Evolutionary conservation across 129 eudicot species (phyloP), one percentile per base, ranked within the genome.

Genomic region (Flaveria ramosissima): DNA sequence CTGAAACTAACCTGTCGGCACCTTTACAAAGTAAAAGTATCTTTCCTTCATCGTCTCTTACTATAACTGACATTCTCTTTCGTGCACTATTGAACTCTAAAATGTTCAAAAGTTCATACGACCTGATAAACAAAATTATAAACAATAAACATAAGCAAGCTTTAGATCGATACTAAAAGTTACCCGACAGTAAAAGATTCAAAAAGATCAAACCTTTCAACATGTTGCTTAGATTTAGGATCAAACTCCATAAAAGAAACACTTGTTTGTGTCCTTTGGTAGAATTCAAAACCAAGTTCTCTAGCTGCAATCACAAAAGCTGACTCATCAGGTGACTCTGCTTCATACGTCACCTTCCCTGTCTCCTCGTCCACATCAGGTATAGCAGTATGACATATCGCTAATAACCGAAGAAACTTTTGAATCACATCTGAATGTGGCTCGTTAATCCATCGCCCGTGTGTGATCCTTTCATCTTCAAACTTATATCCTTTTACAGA

Each of bases 251-350:
- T 72, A 70, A 89, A 51, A 13, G 75, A 86, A 17, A 89, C 75
- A 59, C 80, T 86, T 23, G 85, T 78, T 41, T 89, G 93, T 7
- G 93, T 81, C 73, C 90, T 89, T 55, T 84, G 72, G 68, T 62
- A 89, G 27, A 86, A 89, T 64, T 86, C 85, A 84, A 89, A 88
- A 0, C 93, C 90, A 39, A 89, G 71, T 83, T 89, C 93, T 65
- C 85, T 77, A 3, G 93, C 88, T 36, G 93, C 93, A 86, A 89
- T 68, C 16, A 89, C 86, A 59, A 89, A 86, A 41, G 93, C 85
- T 9, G 86, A 86, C 80, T 89, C 90, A 63, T 89, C 93, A 0
- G 93, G 93, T 30, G 93, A 89, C 50, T 89, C 93, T 15, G 93
- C 90, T 77, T 89, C 93, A 68, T 89, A 89, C 0, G 87, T 71